Conservation (phyloP, 257 asterid species). For the Solanum sparsipilum region DNA sequence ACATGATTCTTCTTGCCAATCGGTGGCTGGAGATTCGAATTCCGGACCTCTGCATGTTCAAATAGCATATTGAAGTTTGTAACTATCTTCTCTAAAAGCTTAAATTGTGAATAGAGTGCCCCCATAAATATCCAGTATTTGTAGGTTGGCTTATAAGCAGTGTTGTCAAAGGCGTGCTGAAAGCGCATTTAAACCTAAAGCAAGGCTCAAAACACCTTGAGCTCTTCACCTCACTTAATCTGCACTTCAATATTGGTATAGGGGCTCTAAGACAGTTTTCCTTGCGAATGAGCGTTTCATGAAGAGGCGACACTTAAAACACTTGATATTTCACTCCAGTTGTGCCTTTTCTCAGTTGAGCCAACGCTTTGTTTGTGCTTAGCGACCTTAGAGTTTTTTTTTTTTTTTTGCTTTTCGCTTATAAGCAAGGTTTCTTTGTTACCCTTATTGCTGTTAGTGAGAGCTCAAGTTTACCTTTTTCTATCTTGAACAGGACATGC, state of each 20-base stretch:
- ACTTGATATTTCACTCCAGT: not conserved
- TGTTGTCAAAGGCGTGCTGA: not conserved
- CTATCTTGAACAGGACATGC: slow-evolving; percentile 1
- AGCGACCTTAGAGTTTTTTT: not conserved
- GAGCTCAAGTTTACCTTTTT: not conserved
- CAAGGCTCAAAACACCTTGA: not conserved
- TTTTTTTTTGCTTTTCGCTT: not conserved
- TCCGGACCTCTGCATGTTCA: not conserved
- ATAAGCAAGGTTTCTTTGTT: not conserved
- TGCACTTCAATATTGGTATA: not conserved
- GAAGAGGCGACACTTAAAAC: not conserved
- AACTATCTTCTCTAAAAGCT: not conserved
- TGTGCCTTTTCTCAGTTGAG: not conserved
- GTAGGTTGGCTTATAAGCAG: not conserved
- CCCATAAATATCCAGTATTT: not conserved
- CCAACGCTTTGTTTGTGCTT: not conserved
- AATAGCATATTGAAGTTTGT: not conserved
- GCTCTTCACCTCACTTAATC: not conserved
- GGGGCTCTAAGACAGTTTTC: not conserved
- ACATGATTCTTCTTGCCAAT: not conserved
- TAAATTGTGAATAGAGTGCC: not conserved
- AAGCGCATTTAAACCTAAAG: not conserved
- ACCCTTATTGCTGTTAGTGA: not conserved
- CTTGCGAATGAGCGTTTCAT: not conserved
- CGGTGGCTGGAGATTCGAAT: not conserved